phyloP scores from a whole-genome alignment of 176 grass and related monocot species.

The Aegilops bicornis region DNA sequence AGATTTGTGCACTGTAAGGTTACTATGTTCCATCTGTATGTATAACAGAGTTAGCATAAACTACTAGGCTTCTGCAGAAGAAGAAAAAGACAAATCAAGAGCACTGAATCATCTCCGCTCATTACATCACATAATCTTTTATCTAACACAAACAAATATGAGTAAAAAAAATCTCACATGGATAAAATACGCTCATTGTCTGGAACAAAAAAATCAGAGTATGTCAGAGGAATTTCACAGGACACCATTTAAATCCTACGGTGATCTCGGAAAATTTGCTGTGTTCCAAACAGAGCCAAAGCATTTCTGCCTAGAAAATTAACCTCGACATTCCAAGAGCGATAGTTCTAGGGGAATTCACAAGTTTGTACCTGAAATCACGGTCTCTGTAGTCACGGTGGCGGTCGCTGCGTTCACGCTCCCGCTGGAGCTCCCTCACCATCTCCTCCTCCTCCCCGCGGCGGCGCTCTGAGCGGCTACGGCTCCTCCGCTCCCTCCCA shows the following conservation, averaged over 20 bases:
- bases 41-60: background rate
- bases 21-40: background rate
- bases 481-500: conserved; percentile 69
- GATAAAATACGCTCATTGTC: background rate
- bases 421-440: conserved; percentile 48
- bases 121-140: background rate
- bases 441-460: conserved; percentile 66
- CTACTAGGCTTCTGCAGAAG: background rate
- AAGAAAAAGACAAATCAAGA: background rate
- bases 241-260: background rate
- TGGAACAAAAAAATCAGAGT: background rate
- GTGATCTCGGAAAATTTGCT: background rate
- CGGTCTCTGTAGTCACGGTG: conserved; percentile 51
- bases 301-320: conserved; percentile 9
- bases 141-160: background rate
- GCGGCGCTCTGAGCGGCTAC: conserved; percentile 53
- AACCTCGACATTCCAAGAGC: background rate
- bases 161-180: background rate
- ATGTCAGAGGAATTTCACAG: background rate
- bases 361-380: conserved; percentile 58
- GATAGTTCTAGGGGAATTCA: background rate
- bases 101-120: background rate
- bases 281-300: background rate
- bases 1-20: background rate
- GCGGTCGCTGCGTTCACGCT: conserved; percentile 48